Conservation (phyloP, 2,329 filamentous ascomycete genomes). For the Mycosphaerella arachidis region DNA sequence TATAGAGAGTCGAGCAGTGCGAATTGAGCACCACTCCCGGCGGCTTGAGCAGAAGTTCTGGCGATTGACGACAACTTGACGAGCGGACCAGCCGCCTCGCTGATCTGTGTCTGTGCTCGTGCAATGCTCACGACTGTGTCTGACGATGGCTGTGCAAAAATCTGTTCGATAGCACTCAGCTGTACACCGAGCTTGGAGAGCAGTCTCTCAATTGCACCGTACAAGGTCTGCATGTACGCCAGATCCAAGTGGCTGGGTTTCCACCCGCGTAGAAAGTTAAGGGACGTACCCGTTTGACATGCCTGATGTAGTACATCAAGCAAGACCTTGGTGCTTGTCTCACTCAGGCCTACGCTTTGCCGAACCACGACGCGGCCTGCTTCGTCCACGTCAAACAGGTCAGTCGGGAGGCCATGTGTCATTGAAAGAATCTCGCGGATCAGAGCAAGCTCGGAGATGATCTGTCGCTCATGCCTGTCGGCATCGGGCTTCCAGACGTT, state of each 20-base stretch:
- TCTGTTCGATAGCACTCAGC: slow-evolving; percentile 57
- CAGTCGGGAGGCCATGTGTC: slow-evolving; percentile 73
- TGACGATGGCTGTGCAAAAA: slow-evolving; percentile 51
- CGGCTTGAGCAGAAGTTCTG: slow-evolving; percentile 28
- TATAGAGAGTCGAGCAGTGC: slow-evolving; percentile 76
- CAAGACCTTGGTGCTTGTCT: slow-evolving; percentile 26
- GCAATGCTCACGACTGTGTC: slow-evolving; percentile 64
- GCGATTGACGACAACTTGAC: slow-evolving; percentile 59
- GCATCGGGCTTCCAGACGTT: slow-evolving; percentile 2
- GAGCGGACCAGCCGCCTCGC: slow-evolving; percentile 52
- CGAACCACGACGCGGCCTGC: slow-evolving; percentile 21
- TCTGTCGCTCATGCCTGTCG: not conserved
- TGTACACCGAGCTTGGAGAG: slow-evolving; percentile 55
- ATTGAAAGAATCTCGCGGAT: slow-evolving; percentile 79
- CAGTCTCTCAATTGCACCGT: slow-evolving; percentile 56
- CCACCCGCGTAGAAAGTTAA: slow-evolving; percentile 51
- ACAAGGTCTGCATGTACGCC: slow-evolving; percentile 62
- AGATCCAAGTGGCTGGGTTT: slow-evolving; percentile 26
- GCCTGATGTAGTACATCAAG: slow-evolving; percentile 42
- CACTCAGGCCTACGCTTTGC: slow-evolving; percentile 5
- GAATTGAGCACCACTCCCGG: slow-evolving; percentile 53
- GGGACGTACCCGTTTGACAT: slow-evolving; percentile 44
- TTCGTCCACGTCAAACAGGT: slow-evolving; percentile 54
- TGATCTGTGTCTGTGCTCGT: slow-evolving; percentile 56
- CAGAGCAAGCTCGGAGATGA: slow-evolving; percentile 65